phyloP scores from a whole-genome alignment of 2,329 filamentous ascomycete genomes.

The Shiraia bambusicola region DNA sequence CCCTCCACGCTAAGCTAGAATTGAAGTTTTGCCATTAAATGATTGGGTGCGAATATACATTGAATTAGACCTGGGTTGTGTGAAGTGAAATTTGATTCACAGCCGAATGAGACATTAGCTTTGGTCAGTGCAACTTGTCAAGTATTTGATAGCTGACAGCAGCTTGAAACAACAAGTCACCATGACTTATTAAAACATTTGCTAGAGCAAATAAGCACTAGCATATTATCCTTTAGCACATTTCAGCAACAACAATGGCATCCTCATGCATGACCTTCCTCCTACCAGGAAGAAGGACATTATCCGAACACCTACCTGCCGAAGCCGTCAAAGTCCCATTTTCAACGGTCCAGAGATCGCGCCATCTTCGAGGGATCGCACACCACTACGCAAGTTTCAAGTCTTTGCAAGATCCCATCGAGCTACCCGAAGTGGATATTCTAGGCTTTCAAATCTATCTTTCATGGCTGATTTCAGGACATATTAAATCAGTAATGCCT shows the following conservation, averaged over 20 bases:
- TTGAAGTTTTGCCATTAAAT: too few species aligned
- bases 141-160: too few species aligned
- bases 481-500: background rate
- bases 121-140: too few species aligned
- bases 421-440: slow-evolving; percentile 9
- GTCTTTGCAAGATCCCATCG: background rate
- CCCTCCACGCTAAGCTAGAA: too few species aligned
- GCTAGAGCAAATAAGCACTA: background rate
- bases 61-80: too few species aligned
- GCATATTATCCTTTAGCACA: background rate
- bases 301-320: slow-evolving; percentile 8
- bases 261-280: slow-evolving; percentile 7
- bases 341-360: slow-evolving; percentile 6
- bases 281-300: slow-evolving; percentile 8
- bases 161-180: too few species aligned
- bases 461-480: slow-evolving; percentile 8
- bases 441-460: slow-evolving; percentile 17
- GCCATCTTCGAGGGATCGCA: slow-evolving; percentile 8
- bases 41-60: too few species aligned
- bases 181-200: too few species aligned
- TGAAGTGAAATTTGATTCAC: too few species aligned
- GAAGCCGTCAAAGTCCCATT: slow-evolving; percentile 5
- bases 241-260: background rate
- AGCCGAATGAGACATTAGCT: too few species aligned
- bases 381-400: background rate